Conservation (phyloP, 306 rosid species). For the Alnus rubra region DNA sequence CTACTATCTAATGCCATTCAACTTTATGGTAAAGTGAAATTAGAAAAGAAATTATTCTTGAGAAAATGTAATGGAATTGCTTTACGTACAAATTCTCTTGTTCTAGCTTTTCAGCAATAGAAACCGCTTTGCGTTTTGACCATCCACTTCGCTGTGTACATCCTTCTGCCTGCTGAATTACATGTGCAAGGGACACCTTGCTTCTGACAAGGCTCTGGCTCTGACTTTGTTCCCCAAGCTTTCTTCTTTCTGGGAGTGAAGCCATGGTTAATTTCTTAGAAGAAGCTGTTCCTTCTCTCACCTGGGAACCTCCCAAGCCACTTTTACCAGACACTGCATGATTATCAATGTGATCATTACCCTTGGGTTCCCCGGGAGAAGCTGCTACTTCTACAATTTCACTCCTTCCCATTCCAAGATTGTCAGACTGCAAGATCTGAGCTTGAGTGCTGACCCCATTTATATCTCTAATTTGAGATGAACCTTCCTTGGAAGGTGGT, state of each 20-base stretch:
- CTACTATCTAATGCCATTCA: too few species aligned
- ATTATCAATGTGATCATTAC: conserved; percentile 38
- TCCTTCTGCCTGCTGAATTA: conserved; percentile 96
- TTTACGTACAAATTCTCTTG: conserved; percentile 88
- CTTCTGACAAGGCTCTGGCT: conserved; percentile 84
- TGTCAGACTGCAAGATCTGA: conserved; percentile 36
- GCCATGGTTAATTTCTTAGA: conserved; percentile 41
- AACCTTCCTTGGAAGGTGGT: conserved; percentile 46
- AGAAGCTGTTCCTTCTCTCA: conserved; percentile 47
- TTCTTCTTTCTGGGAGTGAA: conserved; percentile 48
- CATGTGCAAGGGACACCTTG: conserved; percentile 97
- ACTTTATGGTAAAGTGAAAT: conserved; percentile 3
- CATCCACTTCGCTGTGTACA: conserved; percentile 65
- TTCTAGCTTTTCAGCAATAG: conserved; percentile 98
- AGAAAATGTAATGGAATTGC: conserved; percentile 19
- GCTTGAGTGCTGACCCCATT: conserved; percentile 42
- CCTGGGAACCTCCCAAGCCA: conserved; percentile 39
- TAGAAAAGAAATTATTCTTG: not conserved
- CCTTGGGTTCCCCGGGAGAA: conserved; percentile 56
- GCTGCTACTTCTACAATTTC: conserved; percentile 82
- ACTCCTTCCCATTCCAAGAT: conserved; percentile 51
- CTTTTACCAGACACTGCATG: conserved; percentile 39
- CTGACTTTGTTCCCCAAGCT: conserved; percentile 56
- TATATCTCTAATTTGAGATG: conserved; percentile 52
- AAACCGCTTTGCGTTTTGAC: conserved; percentile 92